phyloP scores from a whole-genome alignment of 768 basidiomycete genomes.

The Boletus rubescentipes region DNA sequence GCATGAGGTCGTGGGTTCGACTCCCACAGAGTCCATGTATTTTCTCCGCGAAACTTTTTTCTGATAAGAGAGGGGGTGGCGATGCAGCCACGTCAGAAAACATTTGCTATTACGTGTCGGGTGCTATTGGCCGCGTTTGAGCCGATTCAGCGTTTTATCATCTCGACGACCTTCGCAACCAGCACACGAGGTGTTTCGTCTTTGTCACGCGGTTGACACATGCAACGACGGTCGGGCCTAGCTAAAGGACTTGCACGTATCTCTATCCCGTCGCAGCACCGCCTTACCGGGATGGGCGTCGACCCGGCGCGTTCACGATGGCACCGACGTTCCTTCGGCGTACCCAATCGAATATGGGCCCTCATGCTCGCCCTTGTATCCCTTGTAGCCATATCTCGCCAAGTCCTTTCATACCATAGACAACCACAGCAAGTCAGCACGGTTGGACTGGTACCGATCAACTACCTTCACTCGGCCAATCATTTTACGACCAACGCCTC shows the following conservation, averaged over 20 bases:
- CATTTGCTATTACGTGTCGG: neutral
- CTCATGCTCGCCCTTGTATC: conserved; percentile 54
- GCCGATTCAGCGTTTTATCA: conserved; percentile 6
- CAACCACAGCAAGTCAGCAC: conserved; percentile 31
- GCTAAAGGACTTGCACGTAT: conserved; percentile 58
- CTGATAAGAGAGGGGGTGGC: too few relatives aligned
- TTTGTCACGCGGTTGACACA: conserved; percentile 33
- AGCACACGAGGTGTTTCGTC: neutral
- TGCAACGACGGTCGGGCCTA: conserved; percentile 58
- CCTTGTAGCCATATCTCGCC: conserved; percentile 57
- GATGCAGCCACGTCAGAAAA: neutral
- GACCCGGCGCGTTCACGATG: conserved; percentile 52
- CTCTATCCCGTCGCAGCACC: conserved; percentile 41
- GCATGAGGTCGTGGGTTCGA: conserved; percentile 36
- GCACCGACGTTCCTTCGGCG: conserved; percentile 56
- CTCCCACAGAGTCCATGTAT: conserved; percentile 34
- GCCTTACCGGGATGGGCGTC: conserved; percentile 43
- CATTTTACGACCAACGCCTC: conserved; percentile 28
- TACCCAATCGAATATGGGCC: conserved; percentile 70
- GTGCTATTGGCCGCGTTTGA: neutral
- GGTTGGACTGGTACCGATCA: conserved; percentile 62
- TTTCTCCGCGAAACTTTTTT: neutral
- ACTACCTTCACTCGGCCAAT: conserved; percentile 71
- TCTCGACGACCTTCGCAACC: conserved; percentile 1
- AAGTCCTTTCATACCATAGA: conserved; percentile 42